phyloP scores from a whole-genome alignment of 2,329 filamentous ascomycete genomes.

The Didymellaceae sp. region DNA sequence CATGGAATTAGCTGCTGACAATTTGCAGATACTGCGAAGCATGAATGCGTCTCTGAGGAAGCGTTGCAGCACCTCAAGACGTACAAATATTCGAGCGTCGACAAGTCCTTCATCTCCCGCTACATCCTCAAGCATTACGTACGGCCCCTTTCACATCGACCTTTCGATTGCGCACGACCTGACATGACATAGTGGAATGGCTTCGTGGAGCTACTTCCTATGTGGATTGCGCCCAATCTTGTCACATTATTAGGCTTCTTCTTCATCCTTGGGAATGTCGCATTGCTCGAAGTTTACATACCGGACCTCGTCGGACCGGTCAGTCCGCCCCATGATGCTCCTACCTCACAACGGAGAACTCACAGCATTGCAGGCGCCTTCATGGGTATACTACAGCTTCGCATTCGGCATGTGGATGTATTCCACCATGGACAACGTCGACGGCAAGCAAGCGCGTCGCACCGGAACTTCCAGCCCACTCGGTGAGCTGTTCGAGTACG shows the following conservation, averaged over 20 bases:
- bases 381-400: constrained; percentile 96
- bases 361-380: constrained; percentile 67
- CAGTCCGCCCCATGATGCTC: constrained; percentile 48
- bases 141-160: constrained; percentile 49
- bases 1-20: constrained; percentile 6
- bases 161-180: constrained; percentile 24
- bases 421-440: constrained; percentile 98
- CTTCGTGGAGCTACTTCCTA: constrained; percentile 85
- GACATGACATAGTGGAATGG: constrained; percentile 81
- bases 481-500: constrained; percentile 90
- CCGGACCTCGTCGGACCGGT: constrained; percentile 91
- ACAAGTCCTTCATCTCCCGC: constrained; percentile 91
- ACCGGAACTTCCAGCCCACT: constrained; percentile 94
- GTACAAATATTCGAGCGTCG: constrained; percentile 97
- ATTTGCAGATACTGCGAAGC: constrained; percentile 65
- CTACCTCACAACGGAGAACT: constrained; percentile 11
- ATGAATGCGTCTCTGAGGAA: constrained; percentile 81
- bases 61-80: constrained; percentile 88
- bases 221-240: constrained; percentile 98
- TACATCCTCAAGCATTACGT: constrained; percentile 97
- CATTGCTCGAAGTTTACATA: constrained; percentile 76
- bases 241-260: constrained; percentile 94
- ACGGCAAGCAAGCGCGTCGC: constrained; percentile 94
- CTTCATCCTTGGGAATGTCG: constrained; percentile 88
- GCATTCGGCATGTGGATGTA: constrained; percentile 97